Evolutionary conservation across 1,284 basidiomycete species (phyloP).

Genomic region (Cutaneotrichosporon sp.): DNA sequence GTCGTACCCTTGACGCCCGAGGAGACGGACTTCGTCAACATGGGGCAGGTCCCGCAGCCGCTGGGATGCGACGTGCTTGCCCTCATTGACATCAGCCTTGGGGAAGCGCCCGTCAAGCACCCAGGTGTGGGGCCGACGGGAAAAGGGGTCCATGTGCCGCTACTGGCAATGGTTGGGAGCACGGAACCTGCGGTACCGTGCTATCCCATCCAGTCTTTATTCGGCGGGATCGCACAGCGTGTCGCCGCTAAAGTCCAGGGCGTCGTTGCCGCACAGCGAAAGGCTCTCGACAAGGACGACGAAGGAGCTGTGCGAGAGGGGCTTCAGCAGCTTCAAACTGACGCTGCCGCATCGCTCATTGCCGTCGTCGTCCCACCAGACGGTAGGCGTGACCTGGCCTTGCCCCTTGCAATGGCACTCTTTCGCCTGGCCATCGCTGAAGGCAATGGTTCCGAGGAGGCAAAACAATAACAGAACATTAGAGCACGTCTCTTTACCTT

Average conservation of each 20-base stretch:
- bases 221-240: constrained; percentile 4
- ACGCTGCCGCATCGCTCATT: constrained; percentile 6
- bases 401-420: constrained; percentile 13
- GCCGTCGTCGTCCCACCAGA: constrained; percentile 12
- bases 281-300: not conserved
- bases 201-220: constrained; percentile 14
- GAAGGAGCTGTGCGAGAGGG: not conserved
- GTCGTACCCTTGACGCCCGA: constrained; percentile 9
- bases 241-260: constrained; percentile 2
- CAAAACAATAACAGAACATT: no score
- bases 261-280: constrained; percentile 9
- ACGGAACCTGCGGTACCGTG: constrained; percentile 15
- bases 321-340: not conserved
- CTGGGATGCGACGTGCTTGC: constrained; percentile 9
- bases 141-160: constrained; percentile 15
- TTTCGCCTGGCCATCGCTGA: constrained; percentile 17
- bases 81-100: constrained; percentile 13
- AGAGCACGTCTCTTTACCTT: no score
- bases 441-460: constrained; percentile 16
- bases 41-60: constrained; percentile 15
- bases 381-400: constrained; percentile 11
- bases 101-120: not conserved
- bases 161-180: constrained; percentile 10
- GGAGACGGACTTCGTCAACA: constrained; percentile 16
- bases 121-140: constrained; percentile 9